Conservation (phyloP, 2,329 filamentous ascomycete genomes). For the Beauveria varroae region DNA sequence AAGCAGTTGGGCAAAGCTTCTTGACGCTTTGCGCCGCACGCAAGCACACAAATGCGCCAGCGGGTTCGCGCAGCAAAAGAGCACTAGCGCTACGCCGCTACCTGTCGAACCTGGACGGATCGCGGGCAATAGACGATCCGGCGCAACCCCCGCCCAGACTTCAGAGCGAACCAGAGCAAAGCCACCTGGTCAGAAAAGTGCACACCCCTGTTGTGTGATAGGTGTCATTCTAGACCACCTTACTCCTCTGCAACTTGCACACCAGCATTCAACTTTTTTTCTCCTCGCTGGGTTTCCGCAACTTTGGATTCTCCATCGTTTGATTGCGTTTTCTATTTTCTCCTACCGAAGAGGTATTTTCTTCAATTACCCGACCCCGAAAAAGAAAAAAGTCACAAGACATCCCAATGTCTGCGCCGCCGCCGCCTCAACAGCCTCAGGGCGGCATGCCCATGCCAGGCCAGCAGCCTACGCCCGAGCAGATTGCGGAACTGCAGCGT, state of each 20-base stretch:
- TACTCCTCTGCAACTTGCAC: not conserved
- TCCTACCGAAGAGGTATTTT: not conserved
- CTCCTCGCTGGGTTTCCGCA: not conserved
- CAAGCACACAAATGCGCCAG: not conserved
- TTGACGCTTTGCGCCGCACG: not conserved
- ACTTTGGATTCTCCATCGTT: not conserved
- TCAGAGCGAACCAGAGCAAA: not conserved
- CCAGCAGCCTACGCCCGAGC: slow-evolving; percentile 65
- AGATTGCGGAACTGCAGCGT: slow-evolving; percentile 76
- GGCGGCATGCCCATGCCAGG: slow-evolving; percentile 27
- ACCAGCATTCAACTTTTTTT: not conserved
- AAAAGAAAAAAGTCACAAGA: too few species aligned
- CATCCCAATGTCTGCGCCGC: slow-evolving; percentile 12
- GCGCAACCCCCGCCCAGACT: not conserved
- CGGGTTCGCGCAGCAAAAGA: not conserved
- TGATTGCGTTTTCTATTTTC: not conserved
- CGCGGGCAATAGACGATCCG: slow-evolving; percentile 25
- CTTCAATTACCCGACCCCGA: too few species aligned
- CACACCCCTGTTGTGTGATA: slow-evolving; percentile 28
- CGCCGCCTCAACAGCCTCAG: slow-evolving; percentile 13
- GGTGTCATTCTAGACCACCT: slow-evolving; percentile 12
- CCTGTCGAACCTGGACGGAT: slow-evolving; percentile 7
- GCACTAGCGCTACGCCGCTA: not conserved
- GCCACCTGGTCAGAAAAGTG: slow-evolving; percentile 21
- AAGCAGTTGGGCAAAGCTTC: not conserved